Evolutionary conservation across 1,284 basidiomycete species (phyloP), one percentile per base, ranked within the genome.

Genomic region (Trichosporon asahii): DNA sequence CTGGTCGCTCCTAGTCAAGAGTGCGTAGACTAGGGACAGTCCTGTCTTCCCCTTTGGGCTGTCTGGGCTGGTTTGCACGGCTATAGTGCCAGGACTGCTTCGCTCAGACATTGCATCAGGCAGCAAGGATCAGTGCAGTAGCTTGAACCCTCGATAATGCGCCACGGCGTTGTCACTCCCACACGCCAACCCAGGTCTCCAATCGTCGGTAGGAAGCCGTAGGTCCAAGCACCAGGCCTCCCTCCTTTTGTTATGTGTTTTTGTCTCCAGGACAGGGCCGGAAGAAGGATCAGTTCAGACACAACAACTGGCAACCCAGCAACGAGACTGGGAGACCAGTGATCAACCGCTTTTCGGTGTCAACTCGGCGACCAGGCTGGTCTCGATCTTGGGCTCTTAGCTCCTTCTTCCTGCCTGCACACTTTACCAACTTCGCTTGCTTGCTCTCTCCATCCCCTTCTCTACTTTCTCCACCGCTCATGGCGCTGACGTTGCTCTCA

Each of bases 401-500:
- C 29, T n/a, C 15, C 57, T 31, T n/a, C 29, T 29, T 18, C 33
- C 27, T n/a, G 8, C 27, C 11, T 23, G n/a, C 44, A 23, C 49
- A n/a, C 49, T 53, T 53, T 21, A n/a, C 49, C 21, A 6, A 21
- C 6, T 18, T n/a, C 12, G 49, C 21, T 12, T 23, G 53, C 3
- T 29, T 49, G 5, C 55, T 8, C 27, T 60, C 55, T 15, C 25
- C 3, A 15, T 15, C 14, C 14, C 27, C 27, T 31, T 31, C 14
- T 31, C 27, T 21, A 3, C 53, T n/a, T 31, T 31, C 27, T 5
- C 27, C 57, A 33, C 29, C 29, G 27, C 29, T 31, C 57, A 61
- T 61, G 57, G 53, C 57, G 57, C 57, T 61, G 57, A 61, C 57
- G 33, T 31, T 31, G 27, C 29, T 61, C 57, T 61, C n/a, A 61